Evolutionary conservation across 345 rosid species (phyloP).

Genomic region (Eutrema heterophyllum): DNA sequence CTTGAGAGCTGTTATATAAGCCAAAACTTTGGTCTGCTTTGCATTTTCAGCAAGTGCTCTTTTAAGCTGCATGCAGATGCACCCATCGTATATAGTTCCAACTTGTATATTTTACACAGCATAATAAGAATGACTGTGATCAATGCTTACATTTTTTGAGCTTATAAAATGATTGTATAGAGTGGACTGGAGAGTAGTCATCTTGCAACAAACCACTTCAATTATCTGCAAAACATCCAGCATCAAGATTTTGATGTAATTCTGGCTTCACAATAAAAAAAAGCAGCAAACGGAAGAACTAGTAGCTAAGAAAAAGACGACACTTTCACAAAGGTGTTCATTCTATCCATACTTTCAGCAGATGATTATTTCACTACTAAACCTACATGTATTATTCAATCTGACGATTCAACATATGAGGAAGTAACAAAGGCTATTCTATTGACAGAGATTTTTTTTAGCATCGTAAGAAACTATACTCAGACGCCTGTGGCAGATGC

Average conservation of each 20-base stretch:
- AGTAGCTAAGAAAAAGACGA: constrained; percentile 6
- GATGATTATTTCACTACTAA: background rate
- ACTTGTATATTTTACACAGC: background rate
- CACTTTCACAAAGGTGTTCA: constrained; percentile 5
- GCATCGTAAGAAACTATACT: background rate
- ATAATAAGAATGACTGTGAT: constrained; percentile 13
- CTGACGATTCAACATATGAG: background rate
- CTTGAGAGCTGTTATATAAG: constrained; percentile 96
- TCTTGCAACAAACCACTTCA: constrained; percentile 98
- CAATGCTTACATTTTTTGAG: constrained; percentile 78
- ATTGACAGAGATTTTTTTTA: background rate
- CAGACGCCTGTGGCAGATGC: background rate
- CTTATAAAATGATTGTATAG: constrained; percentile 89
- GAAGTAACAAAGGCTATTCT: constrained; percentile 2
- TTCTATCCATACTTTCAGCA: background rate
- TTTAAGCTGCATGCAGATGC: constrained; percentile 57
- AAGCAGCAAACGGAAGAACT: constrained; percentile 5
- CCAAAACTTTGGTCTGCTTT: constrained; percentile 90
- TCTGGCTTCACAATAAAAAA: background rate
- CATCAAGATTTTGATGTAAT: constrained; percentile 23
- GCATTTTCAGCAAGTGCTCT: constrained; percentile 69
- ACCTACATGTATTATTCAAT: background rate
- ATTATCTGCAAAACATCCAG: constrained; percentile 58
- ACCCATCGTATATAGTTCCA: constrained; percentile 15
- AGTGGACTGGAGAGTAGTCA: constrained; percentile 86